A percentile compares a stretch with the other conserved stretches of the same genome.
These are phyloP conservation scores for Bacidia gigantensis DNA, from an alignment of 495 filamentous ascomycete genomes.

Conservation along the genomic window DNA sequence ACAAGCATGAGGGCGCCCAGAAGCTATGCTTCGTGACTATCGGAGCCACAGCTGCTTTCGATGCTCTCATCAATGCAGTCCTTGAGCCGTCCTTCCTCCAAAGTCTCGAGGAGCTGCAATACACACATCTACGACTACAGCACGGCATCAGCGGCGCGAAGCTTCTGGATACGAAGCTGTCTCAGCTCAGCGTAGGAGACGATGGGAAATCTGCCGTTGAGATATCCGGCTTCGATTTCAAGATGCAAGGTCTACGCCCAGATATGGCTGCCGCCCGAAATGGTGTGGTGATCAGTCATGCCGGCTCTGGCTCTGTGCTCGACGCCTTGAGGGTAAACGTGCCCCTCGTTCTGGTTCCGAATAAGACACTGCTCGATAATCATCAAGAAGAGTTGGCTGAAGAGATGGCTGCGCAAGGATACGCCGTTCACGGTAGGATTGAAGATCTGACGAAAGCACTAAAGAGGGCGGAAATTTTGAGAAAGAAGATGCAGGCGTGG, in stretches of 20 bases:
- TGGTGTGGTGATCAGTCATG: conserved; percentile 76
- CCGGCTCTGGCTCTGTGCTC: conserved; percentile 81
- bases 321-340: conserved; percentile 56
- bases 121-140: conserved; percentile 58
- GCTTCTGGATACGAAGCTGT: conserved; percentile 30
- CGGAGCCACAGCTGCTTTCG: conserved; percentile 80
- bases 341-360: conserved; percentile 75
- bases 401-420: conserved; percentile 53
- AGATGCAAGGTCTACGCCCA: conserved; percentile 36
- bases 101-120: conserved; percentile 38
- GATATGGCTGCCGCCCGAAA: conserved; percentile 44
- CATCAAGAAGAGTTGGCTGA: conserved; percentile 81
- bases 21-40: conserved; percentile 70
- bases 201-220: not conserved
- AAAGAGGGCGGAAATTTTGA: conserved; percentile 28
- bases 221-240: conserved; percentile 51
- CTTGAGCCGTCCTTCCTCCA: conserved; percentile 46
- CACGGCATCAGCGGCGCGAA: conserved; percentile 50
- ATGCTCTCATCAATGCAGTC: conserved; percentile 50
- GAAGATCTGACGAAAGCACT: conserved; percentile 39
- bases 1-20: not conserved
- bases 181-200: conserved; percentile 11
- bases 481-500: conserved; percentile 30
- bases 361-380: conserved; percentile 68
- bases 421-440: conserved; percentile 51